Evolutionary conservation across 371 early-diverging fungal genomes (phyloP).

Genomic region (Mycotypha africana): DNA sequence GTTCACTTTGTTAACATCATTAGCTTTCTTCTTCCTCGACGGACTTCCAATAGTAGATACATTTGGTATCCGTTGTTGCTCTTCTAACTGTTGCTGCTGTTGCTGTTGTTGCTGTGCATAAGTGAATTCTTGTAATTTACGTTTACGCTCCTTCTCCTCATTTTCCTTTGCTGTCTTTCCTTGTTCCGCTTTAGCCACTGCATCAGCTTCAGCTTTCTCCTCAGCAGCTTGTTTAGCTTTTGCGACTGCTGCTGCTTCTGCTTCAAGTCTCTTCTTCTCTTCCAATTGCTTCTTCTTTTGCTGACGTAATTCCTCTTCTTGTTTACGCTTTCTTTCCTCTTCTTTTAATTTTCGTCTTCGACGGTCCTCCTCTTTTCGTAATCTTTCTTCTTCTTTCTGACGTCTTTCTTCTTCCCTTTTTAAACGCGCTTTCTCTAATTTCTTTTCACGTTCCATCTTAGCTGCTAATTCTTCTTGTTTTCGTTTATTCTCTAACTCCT

Average conservation of each 20-base stretch:
- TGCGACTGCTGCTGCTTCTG: too few species aligned
- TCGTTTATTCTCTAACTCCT: conserved; percentile 28
- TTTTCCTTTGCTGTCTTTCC: too few species aligned
- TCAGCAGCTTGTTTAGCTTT: too few species aligned
- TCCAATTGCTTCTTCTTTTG: too few species aligned
- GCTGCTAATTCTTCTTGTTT: conserved; percentile 30
- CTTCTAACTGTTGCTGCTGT: too few species aligned
- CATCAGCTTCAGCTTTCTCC: too few species aligned
- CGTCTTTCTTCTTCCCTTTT: conserved; percentile 26
- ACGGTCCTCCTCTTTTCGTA: conserved; percentile 9
- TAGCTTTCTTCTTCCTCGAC: neutral
- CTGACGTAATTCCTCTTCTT: conserved; percentile 4
- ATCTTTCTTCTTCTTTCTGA: conserved; percentile 26
- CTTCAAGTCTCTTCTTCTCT: neutral
- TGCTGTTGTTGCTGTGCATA: too few species aligned
- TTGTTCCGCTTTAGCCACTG: too few species aligned
- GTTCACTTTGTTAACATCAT: neutral
- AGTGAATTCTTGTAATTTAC: too few species aligned
- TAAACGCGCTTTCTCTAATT: conserved; percentile 21
- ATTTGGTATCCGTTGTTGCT: conserved; percentile 16
- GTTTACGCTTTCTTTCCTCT: neutral
- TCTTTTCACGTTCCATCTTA: conserved; percentile 25
- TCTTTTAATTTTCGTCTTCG: conserved; percentile 6
- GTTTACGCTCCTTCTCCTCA: neutral
- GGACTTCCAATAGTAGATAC: neutral